A percentile compares a stretch with the other conserved stretches of the same genome.
These are phyloP conservation scores for Colletotrichum graminicola DNA, from an alignment of 2,329 filamentous ascomycete species.

Conservation along the genomic window DNA sequence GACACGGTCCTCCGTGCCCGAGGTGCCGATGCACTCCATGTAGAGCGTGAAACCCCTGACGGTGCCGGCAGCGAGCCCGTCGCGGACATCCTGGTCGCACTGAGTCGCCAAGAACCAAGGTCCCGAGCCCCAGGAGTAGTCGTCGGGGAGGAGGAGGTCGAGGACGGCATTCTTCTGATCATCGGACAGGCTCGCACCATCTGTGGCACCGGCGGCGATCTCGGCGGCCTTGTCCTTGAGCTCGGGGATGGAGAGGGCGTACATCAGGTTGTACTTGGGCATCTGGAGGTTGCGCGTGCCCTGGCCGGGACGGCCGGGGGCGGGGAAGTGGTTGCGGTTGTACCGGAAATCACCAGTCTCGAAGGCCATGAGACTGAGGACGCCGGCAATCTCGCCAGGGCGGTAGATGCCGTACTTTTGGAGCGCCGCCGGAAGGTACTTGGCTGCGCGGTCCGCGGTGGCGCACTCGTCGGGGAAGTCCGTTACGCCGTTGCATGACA, in stretches of 20 bases:
- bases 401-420: slow-evolving; percentile 65
- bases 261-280: slow-evolving; percentile 58
- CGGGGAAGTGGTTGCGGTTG: slow-evolving; percentile 71
- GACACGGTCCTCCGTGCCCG: slow-evolving; percentile 49
- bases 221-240: slow-evolving; percentile 50
- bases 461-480: slow-evolving; percentile 69
- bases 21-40: slow-evolving; percentile 61
- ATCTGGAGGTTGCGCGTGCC: slow-evolving; percentile 74
- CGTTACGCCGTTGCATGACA: slow-evolving; percentile 62
- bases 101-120: slow-evolving; percentile 64
- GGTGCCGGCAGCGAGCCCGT: slow-evolving; percentile 51
- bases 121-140: slow-evolving; percentile 66
- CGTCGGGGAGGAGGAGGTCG: slow-evolving; percentile 59
- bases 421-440: slow-evolving; percentile 69
- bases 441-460: slow-evolving; percentile 72
- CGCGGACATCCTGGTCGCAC: slow-evolving; percentile 53
- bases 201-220: slow-evolving; percentile 48
- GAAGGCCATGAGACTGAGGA: slow-evolving; percentile 77
- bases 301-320: slow-evolving; percentile 70
- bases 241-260: slow-evolving; percentile 59
- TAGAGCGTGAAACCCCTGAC: slow-evolving; percentile 60
- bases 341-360: slow-evolving; percentile 79
- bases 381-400: slow-evolving; percentile 73
- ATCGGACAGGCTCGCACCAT: slow-evolving; percentile 45
- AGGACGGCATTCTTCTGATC: slow-evolving; percentile 57